A percentile compares a stretch with the other conserved stretches of the same genome.
Evolutionary conservation across 257 asterid species (phyloP).

Genomic region (Craterostigma plantagineum): DNA sequence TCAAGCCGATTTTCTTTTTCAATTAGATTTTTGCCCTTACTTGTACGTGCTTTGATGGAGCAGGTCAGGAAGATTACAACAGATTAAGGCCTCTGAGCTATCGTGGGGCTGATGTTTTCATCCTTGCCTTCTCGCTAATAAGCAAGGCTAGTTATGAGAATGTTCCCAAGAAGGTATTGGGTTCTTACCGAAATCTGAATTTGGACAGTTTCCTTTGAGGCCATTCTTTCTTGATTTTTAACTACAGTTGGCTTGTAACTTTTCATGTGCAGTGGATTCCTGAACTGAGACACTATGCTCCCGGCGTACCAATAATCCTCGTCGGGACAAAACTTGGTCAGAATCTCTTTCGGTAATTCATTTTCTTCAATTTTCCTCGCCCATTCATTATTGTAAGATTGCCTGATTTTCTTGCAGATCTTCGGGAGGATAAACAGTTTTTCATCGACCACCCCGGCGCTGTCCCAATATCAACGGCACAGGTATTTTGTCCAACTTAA

Average conservation of each 20-base stretch:
- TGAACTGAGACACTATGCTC: conserved; percentile 56
- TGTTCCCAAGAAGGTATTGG: conserved; percentile 22
- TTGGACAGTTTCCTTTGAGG: not conserved
- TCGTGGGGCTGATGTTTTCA: too few species aligned
- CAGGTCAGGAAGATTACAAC: conserved; percentile 41
- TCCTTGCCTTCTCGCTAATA: conserved; percentile 13
- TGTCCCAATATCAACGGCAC: conserved; percentile 13
- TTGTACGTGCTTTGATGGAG: not conserved
- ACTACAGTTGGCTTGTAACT: not conserved
- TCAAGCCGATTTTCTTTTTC: not conserved
- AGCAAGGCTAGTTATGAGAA: conserved; percentile 54
- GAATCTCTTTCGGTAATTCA: conserved; percentile 3
- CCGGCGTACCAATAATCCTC: conserved; percentile 45
- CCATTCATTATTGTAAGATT: not conserved
- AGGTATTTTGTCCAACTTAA: not conserved
- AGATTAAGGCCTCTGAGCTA: conserved; percentile 22
- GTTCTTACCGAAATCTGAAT: not conserved
- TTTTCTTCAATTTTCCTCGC: not conserved
- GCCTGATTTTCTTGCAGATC: conserved; percentile 18
- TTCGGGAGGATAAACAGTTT: conserved; percentile 15
- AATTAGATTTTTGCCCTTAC: not conserved
- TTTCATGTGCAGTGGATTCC: conserved; percentile 38
- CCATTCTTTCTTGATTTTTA: not conserved
- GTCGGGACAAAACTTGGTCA: conserved; percentile 58
- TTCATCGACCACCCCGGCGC: conserved; percentile 32